phyloP scores from a whole-genome alignment of 108 stramenopile genomes.

The Stephanodiscus minutulus region DNA sequence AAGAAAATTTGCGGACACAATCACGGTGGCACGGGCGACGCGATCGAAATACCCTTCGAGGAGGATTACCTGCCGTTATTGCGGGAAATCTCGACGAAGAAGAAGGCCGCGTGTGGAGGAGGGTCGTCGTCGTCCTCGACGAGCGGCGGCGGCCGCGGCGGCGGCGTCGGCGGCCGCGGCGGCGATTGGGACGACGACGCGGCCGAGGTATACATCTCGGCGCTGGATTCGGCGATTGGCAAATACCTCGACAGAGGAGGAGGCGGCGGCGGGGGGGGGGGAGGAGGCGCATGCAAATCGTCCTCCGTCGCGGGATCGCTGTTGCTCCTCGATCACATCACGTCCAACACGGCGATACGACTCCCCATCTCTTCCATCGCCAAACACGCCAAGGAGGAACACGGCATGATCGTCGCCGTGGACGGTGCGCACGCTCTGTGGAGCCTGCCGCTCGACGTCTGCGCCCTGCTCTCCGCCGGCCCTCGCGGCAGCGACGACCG shows the following conservation, averaged over 20 bases:
- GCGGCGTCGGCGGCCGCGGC: not conserved
- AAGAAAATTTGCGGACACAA: conserved; percentile 72
- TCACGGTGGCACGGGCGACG: conserved; percentile 33
- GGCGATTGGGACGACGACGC: conserved; percentile 22
- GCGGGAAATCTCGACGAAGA: not conserved
- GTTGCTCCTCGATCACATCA: conserved; percentile 70
- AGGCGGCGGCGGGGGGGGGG: not conserved
- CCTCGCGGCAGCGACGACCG: not conserved
- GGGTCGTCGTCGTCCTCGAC: no score
- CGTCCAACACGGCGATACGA: conserved; percentile 74
- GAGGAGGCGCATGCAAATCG: no score
- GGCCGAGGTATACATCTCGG: conserved; percentile 38
- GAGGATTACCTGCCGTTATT: conserved; percentile 36
- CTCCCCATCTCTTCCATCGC: conserved; percentile 59
- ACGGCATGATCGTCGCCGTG: conserved; percentile 56
- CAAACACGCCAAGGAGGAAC: conserved; percentile 49
- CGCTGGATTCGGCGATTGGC: conserved; percentile 38
- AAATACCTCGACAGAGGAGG: not conserved
- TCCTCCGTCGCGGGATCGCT: conserved; percentile 45
- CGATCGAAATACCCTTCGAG: conserved; percentile 70
- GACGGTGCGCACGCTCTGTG: conserved; percentile 80
- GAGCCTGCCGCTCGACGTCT: conserved; percentile 48
- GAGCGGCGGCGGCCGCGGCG: not conserved
- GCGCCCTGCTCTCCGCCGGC: conserved; percentile 9
- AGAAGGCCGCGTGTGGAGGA: no score